phyloP scores from a whole-genome alignment of 495 filamentous ascomycete genomes.

The Echria macrotheca region DNA sequence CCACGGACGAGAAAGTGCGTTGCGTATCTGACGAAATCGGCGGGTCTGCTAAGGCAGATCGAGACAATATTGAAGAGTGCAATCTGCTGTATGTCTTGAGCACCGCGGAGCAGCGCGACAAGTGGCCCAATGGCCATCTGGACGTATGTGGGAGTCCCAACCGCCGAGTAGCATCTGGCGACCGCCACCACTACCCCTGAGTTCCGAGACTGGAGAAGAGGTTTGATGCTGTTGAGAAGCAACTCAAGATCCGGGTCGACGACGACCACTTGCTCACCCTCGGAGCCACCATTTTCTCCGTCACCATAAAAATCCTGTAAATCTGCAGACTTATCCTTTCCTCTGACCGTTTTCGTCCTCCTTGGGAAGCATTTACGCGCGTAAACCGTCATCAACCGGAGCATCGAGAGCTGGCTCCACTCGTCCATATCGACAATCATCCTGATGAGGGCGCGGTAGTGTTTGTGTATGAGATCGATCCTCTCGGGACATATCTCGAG shows the following conservation, averaged over 20 bases:
- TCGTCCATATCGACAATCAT: slow-evolving; percentile 99
- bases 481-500: slow-evolving; percentile 82
- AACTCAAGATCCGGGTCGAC: slow-evolving; percentile 81
- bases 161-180: slow-evolving; percentile 73
- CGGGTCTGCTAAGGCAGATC: slow-evolving; percentile 66
- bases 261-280: slow-evolving; percentile 52
- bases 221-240: slow-evolving; percentile 70
- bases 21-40: slow-evolving; percentile 74
- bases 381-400: slow-evolving; percentile 78
- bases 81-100: slow-evolving; percentile 80
- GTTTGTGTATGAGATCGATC: slow-evolving; percentile 81
- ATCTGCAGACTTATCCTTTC: slow-evolving; percentile 31
- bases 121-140: slow-evolving; percentile 70
- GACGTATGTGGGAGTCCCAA: slow-evolving; percentile 72
- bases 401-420: slow-evolving; percentile 82
- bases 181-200: slow-evolving; percentile 88
- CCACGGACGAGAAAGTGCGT: slow-evolving; percentile 82
- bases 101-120: slow-evolving; percentile 74
- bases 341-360: slow-evolving; percentile 50
- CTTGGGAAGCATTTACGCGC: slow-evolving; percentile 83
- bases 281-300: slow-evolving; percentile 37
- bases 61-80: slow-evolving; percentile 91
- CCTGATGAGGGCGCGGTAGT: slow-evolving; percentile 75
- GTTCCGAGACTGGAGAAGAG: slow-evolving; percentile 87
- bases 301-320: slow-evolving; percentile 73